A percentile compares a stretch with the other conserved stretches of the same genome.
Evolutionary conservation across 306 rosid species (phyloP).

Genomic region (Lathyrus tuberosus): DNA sequence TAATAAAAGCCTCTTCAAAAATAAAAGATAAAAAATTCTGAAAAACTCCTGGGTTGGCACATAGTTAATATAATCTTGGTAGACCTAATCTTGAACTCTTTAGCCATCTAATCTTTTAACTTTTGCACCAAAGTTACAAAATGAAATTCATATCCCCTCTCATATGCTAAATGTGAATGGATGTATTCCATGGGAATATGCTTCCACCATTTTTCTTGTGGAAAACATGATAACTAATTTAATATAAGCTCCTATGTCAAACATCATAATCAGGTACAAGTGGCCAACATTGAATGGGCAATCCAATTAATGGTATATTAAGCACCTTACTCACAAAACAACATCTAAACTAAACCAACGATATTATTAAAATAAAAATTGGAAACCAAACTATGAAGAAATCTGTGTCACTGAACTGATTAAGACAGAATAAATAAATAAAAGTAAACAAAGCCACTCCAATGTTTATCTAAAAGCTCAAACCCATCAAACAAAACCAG

Average conservation of each 20-base stretch:
- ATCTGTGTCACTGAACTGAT: conserved; percentile 5
- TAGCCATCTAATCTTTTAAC: too few relatives aligned
- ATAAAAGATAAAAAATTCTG: too few relatives aligned
- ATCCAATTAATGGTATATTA: conserved; percentile 8
- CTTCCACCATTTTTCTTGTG: conserved; percentile 28
- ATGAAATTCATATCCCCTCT: neutral
- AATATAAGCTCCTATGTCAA: conserved; percentile 32
- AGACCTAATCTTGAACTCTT: too few relatives aligned
- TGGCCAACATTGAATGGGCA: conserved; percentile 41
- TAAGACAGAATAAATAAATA: neutral
- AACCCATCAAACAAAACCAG: conserved; percentile 45
- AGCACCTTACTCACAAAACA: conserved; percentile 50
- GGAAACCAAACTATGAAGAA: conserved; percentile 31
- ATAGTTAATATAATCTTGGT: too few relatives aligned
- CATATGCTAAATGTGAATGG: neutral
- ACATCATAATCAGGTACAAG: conserved; percentile 32
- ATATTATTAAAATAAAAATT: conserved; percentile 24
- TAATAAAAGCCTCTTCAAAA: too few relatives aligned
- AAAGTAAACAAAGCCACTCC: conserved; percentile 9
- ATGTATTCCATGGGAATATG: neutral
- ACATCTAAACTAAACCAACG: conserved; percentile 45
- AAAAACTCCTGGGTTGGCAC: too few relatives aligned
- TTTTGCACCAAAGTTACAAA: neutral
- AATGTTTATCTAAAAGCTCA: conserved; percentile 40
- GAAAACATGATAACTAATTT: conserved; percentile 25